These are phyloP conservation scores for Rubus parviflorus DNA, from an alignment of 306 rosid genomes.

Conservation along the genomic window DNA sequence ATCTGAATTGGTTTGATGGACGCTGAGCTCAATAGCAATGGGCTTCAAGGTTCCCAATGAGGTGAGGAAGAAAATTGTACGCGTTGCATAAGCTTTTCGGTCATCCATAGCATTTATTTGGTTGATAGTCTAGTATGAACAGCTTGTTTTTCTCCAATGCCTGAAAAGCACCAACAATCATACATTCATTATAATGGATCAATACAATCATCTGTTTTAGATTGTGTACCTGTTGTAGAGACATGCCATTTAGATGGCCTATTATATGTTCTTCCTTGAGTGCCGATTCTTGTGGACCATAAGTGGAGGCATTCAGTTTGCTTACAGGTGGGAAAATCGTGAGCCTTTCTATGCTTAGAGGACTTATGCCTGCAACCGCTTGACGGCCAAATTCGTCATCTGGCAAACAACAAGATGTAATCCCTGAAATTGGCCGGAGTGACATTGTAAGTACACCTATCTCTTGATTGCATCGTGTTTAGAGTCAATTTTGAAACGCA, in stretches of 20 bases:
- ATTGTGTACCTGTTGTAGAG: constrained; percentile 41
- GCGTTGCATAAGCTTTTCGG: constrained; percentile 78
- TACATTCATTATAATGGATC: not conserved
- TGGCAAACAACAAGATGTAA: constrained; percentile 22
- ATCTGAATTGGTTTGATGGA: constrained; percentile 51
- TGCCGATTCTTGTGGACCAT: constrained; percentile 48
- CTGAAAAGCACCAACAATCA: constrained; percentile 33
- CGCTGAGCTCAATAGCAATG: constrained; percentile 81
- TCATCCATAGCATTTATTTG: constrained; percentile 71
- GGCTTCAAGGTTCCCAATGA: constrained; percentile 69
- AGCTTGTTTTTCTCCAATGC: constrained; percentile 65
- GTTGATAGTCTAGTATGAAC: constrained; percentile 73
- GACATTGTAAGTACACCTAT: not conserved
- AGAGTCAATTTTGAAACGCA: not conserved
- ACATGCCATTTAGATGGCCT: constrained; percentile 44
- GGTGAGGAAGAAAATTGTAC: constrained; percentile 62
- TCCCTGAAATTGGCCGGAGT: constrained; percentile 29
- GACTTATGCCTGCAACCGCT: constrained; percentile 40
- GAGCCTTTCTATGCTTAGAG: constrained; percentile 42
- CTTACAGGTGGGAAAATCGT: constrained; percentile 55
- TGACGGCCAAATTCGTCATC: constrained; percentile 53
- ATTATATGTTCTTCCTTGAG: constrained; percentile 47
- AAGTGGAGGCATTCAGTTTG: constrained; percentile 44
- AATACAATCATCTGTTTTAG: not conserved
- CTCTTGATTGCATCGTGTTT: not conserved